Base-by-base conservation (phyloP, 2,329 filamentous ascomycete species). In the Fusarium pininemorale region DNA sequence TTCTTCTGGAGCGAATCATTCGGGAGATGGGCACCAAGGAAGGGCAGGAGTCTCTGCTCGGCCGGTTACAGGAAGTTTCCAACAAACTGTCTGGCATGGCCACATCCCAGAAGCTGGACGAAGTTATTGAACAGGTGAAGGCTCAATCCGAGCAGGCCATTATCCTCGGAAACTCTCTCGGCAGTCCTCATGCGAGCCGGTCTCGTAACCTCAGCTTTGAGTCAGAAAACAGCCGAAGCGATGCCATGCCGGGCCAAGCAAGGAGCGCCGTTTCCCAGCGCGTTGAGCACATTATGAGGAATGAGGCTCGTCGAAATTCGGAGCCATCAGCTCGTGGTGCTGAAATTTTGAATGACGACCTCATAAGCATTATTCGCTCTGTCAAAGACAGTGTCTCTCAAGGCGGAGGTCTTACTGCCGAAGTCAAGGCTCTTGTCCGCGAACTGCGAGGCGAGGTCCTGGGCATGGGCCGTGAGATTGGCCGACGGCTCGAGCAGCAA, bases 11-110 rank as follows among this genome's bases (percentile, higher is more conserved):
- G 82, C 98, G 95, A 84, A 96, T 99, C 72, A 89, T 98, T 62
- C 91, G 94, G 24, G 96, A 98, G 65, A 98, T 99, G 94, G 94
- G 95, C 9, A 98, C 96, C 11, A 97, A 94, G 78, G 96, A 98
- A 78, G 96, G 95, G n/a, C 95, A 98, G 79, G 95, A 98, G 26
- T 87, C 87, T 20, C 85, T 96, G 11, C 83, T 94, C 11, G 82
- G 84, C 44, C 91, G 90, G 18, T 87, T 98, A 0, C 86, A 91
- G 20, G 92, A 95, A 74, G 86, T 96, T 50, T 91, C 92, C 6
- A 91, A 92, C 66, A 94, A 93, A 83, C 88, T 98, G 8, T 81
- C 85, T 7, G 89, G 90, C 20, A 86, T 90, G 84, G 88, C 89
- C 8, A 89, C 89, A 6, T 86, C 89, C 6, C 81, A 85, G 38